Evolutionary conservation across 1,284 basidiomycete species (phyloP), one percentile per base, ranked within the genome.

Genomic region (Bondarzewia mesenterica): DNA sequence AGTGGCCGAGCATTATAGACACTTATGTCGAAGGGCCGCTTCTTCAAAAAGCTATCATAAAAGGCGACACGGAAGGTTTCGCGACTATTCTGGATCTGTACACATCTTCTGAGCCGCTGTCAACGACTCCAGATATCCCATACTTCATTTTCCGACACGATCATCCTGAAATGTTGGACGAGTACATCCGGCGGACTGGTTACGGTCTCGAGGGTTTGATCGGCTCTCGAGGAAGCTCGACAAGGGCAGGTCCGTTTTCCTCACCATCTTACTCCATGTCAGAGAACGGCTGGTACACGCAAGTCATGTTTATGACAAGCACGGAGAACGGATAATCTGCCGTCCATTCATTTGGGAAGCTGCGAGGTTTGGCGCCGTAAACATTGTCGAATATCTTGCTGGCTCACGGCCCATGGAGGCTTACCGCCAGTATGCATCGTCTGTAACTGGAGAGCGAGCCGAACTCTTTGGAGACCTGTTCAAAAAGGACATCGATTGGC

Each of bases 1-100:
- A n/a, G n/a, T n/a, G n/a, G n/a, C n/a, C n/a, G n/a, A n/a, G n/a
- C n/a, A n/a, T n/a, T n/a, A n/a, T n/a, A n/a, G n/a, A n/a, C n/a
- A n/a, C n/a, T n/a, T n/a, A n/a, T n/a, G n/a, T n/a, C n/a, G n/a
- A n/a, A n/a, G 52, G 46, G 5, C 45, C 46, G 0, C 53, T 63
- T 1, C 50, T 76, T 6, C 35, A 44, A 5, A 66, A 66, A 42
- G 64, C 73, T 1, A 61, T 79, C 15, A 27, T 61, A 2, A 65
- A 71, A 3, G 60, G 72, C 49, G 77, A 82, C 53, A 60, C 75
- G 2, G 74, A 80, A 46, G 68, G 69, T 1, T 80, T 81, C 55
- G 60, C 69, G 7, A 66, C 74, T 23, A 62, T 77, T 40, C 58
- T 65, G 10, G 66, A 70, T 38, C 62, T 80, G 20, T 72, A 73